phyloP scores from a whole-genome alignment of 2,329 filamentous ascomycete species.

The Trichoderma harzianum region DNA sequence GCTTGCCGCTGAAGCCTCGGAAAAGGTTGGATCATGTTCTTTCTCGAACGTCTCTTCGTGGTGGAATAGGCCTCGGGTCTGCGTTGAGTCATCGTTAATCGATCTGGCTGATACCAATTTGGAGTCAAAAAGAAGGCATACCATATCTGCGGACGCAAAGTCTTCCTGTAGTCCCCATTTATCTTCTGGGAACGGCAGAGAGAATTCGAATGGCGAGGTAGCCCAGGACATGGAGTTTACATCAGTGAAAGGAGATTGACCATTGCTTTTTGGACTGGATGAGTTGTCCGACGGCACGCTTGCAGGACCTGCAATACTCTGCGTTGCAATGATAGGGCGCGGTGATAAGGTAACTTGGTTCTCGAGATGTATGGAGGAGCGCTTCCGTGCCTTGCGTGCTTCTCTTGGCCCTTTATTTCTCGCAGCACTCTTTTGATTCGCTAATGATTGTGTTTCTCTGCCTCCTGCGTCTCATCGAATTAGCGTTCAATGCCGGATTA shows the following conservation, averaged over 20 bases:
- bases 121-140: neutral
- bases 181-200: neutral
- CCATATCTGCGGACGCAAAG: neutral
- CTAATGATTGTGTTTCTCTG: neutral
- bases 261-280: neutral
- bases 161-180: neutral
- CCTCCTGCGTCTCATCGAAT: neutral
- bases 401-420: neutral
- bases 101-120: neutral
- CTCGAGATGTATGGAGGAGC: neutral
- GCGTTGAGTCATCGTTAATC: neutral
- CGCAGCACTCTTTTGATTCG: neutral
- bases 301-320: neutral
- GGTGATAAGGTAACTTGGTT: neutral
- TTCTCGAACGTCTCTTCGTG: neutral
- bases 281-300: neutral
- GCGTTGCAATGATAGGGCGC: neutral
- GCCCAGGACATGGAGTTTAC: neutral
- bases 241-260: neutral
- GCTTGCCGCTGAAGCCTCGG: neutral
- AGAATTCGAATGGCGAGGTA: neutral
- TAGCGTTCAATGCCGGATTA: neutral
- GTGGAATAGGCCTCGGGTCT: neutral
- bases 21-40: neutral
- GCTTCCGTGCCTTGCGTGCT: neutral